Evolutionary conservation across 257 asterid genomes (phyloP), one percentile per base, ranked within the genome.

Genomic region (Solanum arcanum): DNA sequence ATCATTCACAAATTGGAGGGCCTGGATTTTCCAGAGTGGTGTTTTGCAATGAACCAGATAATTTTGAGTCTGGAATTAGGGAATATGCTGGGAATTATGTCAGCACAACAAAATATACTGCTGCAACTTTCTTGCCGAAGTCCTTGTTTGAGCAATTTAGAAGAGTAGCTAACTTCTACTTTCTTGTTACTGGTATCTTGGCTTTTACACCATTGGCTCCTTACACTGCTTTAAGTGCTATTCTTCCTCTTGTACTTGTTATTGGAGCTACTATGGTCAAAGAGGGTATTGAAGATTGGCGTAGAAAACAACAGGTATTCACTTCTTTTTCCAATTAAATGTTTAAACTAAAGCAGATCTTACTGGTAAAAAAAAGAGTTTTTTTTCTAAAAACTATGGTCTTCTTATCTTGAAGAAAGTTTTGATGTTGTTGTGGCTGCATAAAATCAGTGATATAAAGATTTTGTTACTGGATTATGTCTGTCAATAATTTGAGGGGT

Each of bases 11-110:
- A 83, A 95, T 96, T 87, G 99, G 99, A 10, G 94, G 98, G 4
- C 96, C 97, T 14, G 99, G 99, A 84, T 95, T 94, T 88, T 96
- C 99, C 15, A 92, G 98, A 90, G 98, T 95, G 72, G 98, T 96
- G 12, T 88, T 60, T 80, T 94, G 97, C 90, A 96, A 96, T 86
- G 96, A 96, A 46, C 93, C 99, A 66, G 92, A 88, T 72, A 82
- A 91, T 75, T 49, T 68, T 9, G 98, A 94, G 64, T 88, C 92
- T 74, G 85, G 83, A 88, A 46, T 91, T 10, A 88, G 88, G 81
- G 90, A 86, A 81, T 96, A 95, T 89, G 86, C 92, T 0, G 86
- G 92, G 25, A 96, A 96, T 86, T 96, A 96, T 94, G 98, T 96
- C 8, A 92, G 91, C 33, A 90, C 94, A 11, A 94, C 99, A 0